Conservation (phyloP, 1,284 basidiomycete species). For the Cerioporus squamosus region DNA sequence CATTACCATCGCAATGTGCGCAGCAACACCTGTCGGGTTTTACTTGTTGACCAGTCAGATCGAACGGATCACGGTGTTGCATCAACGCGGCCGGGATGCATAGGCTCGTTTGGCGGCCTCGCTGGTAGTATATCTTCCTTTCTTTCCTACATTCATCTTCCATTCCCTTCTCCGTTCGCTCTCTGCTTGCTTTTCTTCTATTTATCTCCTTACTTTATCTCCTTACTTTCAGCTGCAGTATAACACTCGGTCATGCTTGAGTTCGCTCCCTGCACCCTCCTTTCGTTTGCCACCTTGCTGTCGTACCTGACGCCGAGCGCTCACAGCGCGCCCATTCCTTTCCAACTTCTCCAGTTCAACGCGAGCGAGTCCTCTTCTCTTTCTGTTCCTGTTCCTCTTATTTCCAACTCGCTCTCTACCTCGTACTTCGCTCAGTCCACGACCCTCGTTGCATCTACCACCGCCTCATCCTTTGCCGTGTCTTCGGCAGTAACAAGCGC, state of each 20-base stretch:
- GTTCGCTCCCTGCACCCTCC: neutral
- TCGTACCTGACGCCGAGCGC: neutral
- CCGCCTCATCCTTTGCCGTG: too few relatives aligned
- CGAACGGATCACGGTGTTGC: too few relatives aligned
- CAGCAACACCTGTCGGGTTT: too few relatives aligned
- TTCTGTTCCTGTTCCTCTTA: neutral
- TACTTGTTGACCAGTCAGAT: too few relatives aligned
- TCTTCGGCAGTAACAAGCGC: too few relatives aligned
- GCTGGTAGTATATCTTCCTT: neutral
- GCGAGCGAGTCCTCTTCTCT: neutral
- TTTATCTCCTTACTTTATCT: neutral
- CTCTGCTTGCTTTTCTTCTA: neutral
- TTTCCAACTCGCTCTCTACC: neutral
- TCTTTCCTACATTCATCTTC: neutral
- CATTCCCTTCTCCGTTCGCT: neutral
- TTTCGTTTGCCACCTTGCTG: neutral
- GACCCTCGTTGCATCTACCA: neutral
- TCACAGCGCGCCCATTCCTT: conserved; percentile 1
- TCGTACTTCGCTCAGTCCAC: neutral
- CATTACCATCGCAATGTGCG: too few relatives aligned
- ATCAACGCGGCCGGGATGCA: too few relatives aligned
- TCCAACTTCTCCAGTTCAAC: neutral
- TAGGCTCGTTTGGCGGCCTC: too few relatives aligned
- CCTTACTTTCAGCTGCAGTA: neutral
- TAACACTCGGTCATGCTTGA: neutral